Percentiles rank a stretch among this genome's conserved stretches.
phyloP scores from a whole-genome alignment of 2,329 filamentous ascomycete genomes.

The Malbranchea zuffiana region DNA sequence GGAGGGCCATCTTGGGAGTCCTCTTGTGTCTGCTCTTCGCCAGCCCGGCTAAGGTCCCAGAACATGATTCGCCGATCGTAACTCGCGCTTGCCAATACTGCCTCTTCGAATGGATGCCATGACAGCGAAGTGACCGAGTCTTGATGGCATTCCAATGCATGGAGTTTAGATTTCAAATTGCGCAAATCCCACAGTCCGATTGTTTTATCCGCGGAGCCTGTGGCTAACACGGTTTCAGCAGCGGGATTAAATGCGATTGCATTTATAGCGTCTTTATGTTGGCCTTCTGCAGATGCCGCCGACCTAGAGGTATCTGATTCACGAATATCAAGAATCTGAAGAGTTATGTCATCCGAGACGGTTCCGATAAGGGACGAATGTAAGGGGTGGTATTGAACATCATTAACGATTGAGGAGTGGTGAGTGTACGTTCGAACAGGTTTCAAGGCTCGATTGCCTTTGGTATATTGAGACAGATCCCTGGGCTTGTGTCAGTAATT shows the following conservation, averaged over 20 bases:
- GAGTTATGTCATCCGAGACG: constrained; percentile 86
- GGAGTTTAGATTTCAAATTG: constrained; percentile 79
- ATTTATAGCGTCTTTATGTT: constrained; percentile 89
- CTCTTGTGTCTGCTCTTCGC: constrained; percentile 88
- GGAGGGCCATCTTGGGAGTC: constrained; percentile 91
- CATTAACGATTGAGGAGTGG: constrained; percentile 85
- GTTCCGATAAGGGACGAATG: constrained; percentile 78
- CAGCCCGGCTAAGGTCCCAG: constrained; percentile 87
- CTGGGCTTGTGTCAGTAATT: constrained; percentile 34
- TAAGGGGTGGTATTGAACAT: constrained; percentile 88
- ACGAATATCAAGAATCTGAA: constrained; percentile 85
- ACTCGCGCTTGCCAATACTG: constrained; percentile 79
- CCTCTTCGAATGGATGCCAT: constrained; percentile 87
- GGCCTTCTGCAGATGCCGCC: constrained; percentile 57
- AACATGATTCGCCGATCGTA: constrained; percentile 91
- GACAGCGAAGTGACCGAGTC: constrained; percentile 84
- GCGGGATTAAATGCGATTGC: constrained; percentile 89
- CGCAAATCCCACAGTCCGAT: constrained; percentile 92
- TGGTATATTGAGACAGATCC: constrained; percentile 69
- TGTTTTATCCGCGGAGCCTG: constrained; percentile 88
- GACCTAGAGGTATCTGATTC: constrained; percentile 54
- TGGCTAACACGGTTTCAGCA: constrained; percentile 81
- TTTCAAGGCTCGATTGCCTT: constrained; percentile 57
- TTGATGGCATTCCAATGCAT: constrained; percentile 77
- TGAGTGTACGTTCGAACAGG: constrained; percentile 70